These are phyloP conservation scores for Pulveroboletus ridleyi DNA, from an alignment of 1,284 basidiomycete genomes.

Conservation along the genomic window DNA sequence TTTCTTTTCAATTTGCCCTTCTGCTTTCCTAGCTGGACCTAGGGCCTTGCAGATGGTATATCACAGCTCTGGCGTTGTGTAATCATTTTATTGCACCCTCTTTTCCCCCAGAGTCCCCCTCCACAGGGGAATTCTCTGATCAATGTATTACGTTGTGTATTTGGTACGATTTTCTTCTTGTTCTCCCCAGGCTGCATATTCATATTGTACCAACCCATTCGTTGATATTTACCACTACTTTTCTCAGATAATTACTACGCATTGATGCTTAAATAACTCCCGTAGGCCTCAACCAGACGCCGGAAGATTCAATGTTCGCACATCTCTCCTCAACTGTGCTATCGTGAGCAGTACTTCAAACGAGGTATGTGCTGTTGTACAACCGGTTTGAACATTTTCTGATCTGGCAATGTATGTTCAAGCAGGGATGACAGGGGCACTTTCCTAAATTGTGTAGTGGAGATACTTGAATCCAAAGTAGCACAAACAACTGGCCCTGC, in stretches of 20 bases:
- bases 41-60: not conserved
- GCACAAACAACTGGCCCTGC: constrained; percentile 30
- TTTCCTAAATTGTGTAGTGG: constrained; percentile 24
- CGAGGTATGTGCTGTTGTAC: too few species aligned
- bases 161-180: too few species aligned
- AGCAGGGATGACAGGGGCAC: not conserved
- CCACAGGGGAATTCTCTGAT: not conserved
- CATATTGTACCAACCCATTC: not conserved
- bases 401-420: constrained; percentile 24
- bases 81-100: not conserved
- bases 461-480: constrained; percentile 23
- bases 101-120: too few species aligned
- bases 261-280: not conserved
- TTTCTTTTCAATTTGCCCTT: not conserved
- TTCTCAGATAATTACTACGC: not conserved
- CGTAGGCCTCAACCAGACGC: not conserved
- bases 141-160: not conserved
- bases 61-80: too few species aligned
- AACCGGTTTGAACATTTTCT: constrained; percentile 25
- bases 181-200: not conserved
- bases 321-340: too few species aligned
- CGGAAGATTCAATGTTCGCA: too few species aligned
- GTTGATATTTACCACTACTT: not conserved
- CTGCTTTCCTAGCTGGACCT: constrained; percentile 5
- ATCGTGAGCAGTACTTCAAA: too few species aligned